phyloP scores from a whole-genome alignment of 2,329 filamentous ascomycete species.

The Claviceps humidiphila region DNA sequence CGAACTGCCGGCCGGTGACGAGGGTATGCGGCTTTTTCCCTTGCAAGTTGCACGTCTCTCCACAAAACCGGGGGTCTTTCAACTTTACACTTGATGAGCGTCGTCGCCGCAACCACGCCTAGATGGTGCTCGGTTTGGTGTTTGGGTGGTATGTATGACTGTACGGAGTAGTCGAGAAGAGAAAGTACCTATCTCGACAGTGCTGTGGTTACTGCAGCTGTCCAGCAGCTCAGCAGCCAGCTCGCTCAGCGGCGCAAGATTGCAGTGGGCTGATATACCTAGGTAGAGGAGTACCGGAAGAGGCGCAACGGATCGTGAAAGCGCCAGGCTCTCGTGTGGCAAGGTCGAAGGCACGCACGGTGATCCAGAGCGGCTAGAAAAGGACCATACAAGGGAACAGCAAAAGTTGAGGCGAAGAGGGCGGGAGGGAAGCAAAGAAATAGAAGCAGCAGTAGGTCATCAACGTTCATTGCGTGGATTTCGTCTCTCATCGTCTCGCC shows the following conservation, averaged over 20 bases:
- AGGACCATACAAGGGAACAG: not conserved
- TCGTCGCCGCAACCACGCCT: slow-evolving; percentile 2
- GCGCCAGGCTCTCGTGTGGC: slow-evolving; percentile 3
- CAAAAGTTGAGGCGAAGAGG: not conserved
- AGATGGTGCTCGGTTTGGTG: not conserved
- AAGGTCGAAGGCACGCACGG: not conserved
- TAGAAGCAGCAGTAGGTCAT: not conserved
- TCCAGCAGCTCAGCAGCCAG: not conserved
- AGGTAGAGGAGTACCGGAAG: not conserved
- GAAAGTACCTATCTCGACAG: slow-evolving; percentile 1
- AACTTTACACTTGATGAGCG: not conserved
- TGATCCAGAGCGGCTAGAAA: not conserved
- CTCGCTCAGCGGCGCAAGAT: not conserved
- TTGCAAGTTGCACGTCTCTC: not conserved
- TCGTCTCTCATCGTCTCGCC: not conserved
- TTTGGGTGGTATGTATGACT: too few species aligned
- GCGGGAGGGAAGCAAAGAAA: not conserved
- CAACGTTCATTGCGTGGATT: not conserved
- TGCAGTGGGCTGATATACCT: not conserved
- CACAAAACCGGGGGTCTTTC: not conserved
- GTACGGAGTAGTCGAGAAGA: not conserved
- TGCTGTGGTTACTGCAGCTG: not conserved
- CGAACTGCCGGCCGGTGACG: not conserved
- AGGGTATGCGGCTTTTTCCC: not conserved
- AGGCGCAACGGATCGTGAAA: not conserved